These are phyloP conservation scores for Davidsoniella eucalypti DNA, from an alignment of 2,329 filamentous ascomycete species.

Conservation along the genomic window DNA sequence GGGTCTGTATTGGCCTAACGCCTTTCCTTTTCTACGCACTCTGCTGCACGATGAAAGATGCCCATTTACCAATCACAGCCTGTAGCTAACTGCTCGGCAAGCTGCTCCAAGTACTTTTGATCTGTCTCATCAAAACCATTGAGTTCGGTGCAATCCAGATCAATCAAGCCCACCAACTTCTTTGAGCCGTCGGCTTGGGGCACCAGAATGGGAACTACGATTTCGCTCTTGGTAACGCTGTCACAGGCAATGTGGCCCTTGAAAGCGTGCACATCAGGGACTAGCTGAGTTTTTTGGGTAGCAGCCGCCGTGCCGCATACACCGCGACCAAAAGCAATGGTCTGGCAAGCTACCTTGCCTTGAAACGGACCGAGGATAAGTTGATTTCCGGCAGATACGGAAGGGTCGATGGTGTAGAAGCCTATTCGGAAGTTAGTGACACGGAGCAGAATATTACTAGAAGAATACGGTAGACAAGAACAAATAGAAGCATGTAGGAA, in stretches of 20 bases:
- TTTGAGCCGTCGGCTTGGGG: slow-evolving; percentile 18
- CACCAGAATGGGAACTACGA: slow-evolving; percentile 57
- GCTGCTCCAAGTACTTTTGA: slow-evolving; percentile 43
- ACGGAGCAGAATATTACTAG: not conserved
- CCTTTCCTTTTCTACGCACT: too few relatives aligned
- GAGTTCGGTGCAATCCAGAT: slow-evolving; percentile 55
- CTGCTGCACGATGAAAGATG: too few relatives aligned
- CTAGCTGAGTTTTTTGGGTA: slow-evolving; percentile 44
- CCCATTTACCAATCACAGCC: slow-evolving; percentile 44
- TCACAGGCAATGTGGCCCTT: slow-evolving; percentile 75
- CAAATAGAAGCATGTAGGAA: too few relatives aligned
- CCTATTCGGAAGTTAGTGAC: slow-evolving; percentile 26
- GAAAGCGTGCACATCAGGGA: slow-evolving; percentile 55
- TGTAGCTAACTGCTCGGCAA: slow-evolving; percentile 41
- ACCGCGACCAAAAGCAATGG: slow-evolving; percentile 54
- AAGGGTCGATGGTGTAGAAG: slow-evolving; percentile 52
- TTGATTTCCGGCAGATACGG: slow-evolving; percentile 22
- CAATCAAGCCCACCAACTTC: slow-evolving; percentile 57
- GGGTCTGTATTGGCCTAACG: too few relatives aligned
- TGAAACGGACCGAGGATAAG: slow-evolving; percentile 69
- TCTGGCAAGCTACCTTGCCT: slow-evolving; percentile 66
- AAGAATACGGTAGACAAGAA: too few relatives aligned
- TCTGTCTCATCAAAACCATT: slow-evolving; percentile 57
- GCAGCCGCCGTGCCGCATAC: slow-evolving; percentile 60
- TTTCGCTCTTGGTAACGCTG: slow-evolving; percentile 57